Evolutionary conservation across 768 basidiomycete genomes (phyloP), one percentile per base, ranked within the genome.

Genomic region (Lentinus brumalis): DNA sequence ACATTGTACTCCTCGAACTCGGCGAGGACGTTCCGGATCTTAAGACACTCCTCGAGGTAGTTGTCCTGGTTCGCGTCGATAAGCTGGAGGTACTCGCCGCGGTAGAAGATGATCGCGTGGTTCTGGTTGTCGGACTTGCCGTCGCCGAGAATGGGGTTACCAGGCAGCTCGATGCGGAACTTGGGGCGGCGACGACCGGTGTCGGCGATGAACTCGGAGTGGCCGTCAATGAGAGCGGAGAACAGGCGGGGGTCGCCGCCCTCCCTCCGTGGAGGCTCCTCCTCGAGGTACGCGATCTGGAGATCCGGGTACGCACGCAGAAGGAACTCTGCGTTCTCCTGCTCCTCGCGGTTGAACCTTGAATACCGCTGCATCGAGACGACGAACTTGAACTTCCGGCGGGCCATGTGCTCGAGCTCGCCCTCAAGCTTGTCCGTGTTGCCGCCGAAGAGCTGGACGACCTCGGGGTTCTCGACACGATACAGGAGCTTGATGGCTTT

Each of bases 61-160:
- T 99, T 98, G 78, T 99, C 97, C 79, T 99, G 96, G 73, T 99
- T 99, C 74, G 97, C 97, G 67, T 99, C 97, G 73, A 99, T 98
- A 65, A 99, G 92, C 78, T 99, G 97, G 5, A 99, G 81, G 75
- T 98, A 99, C 78, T 98, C 96, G 68, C 96, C 97, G 62, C 96
- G 93, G 77, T 98, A 98, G 81, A 98, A 99, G 75, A 99, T 87
- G 75, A 99, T 96, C 30, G 97, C 96, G 68, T 99, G 97, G 74
- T 99, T 98, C 84, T 98, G 97, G 77, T 99, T 99, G 79, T 99
- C 97, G 29, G 94, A 96, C 77, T 99, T 99, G 59, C 97, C 97
- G 70, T 99, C 97, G 61, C 96, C 97, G 53, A 98, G 85, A 78
- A 99, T 99, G 1, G 97, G 97, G 78, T 99, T 99, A 30, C 97